These are phyloP conservation scores for Yarrowia osloensis DNA, from an alignment of 805 yeast genomes.

Conservation along the genomic window DNA sequence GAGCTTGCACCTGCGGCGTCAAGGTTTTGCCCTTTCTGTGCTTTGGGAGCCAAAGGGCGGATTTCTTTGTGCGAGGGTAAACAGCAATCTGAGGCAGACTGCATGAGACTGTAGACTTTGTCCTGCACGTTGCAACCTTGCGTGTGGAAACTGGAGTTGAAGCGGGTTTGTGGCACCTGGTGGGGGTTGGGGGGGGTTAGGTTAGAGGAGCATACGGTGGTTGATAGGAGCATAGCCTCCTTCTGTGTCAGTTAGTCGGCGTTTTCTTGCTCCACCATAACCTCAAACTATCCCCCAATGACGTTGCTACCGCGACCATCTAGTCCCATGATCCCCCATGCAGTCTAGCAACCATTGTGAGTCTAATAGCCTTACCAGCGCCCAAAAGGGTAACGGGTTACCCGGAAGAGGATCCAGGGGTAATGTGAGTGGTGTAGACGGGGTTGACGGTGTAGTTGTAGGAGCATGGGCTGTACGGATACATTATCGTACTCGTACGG, in stretches of 20 bases:
- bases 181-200: too few relatives aligned
- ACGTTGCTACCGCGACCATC: background rate
- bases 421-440: background rate
- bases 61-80: conserved; percentile 29
- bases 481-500: too few relatives aligned
- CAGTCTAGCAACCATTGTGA: conserved; percentile 23
- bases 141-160: too few relatives aligned
- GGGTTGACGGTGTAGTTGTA: too few relatives aligned
- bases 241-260: too few relatives aligned
- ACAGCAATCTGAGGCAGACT: conserved; percentile 28
- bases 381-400: conserved; percentile 8
- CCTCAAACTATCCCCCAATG: too few relatives aligned
- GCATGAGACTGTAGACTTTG: conserved; percentile 20
- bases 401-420: conserved; percentile 3
- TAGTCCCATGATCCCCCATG: conserved; percentile 8
- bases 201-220: too few relatives aligned
- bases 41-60: background rate
- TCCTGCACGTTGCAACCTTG: background rate
- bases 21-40: background rate
- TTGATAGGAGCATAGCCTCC: too few relatives aligned
- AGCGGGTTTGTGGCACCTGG: too few relatives aligned
- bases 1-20: background rate
- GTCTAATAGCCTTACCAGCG: conserved; percentile 16
- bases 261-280: too few relatives aligned
- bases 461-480: too few relatives aligned